A percentile compares a stretch with the other conserved stretches of the same genome.
Conservation (phyloP, 495 filamentous ascomycete genomes). For the Corynascus novoguineensis region DNA sequence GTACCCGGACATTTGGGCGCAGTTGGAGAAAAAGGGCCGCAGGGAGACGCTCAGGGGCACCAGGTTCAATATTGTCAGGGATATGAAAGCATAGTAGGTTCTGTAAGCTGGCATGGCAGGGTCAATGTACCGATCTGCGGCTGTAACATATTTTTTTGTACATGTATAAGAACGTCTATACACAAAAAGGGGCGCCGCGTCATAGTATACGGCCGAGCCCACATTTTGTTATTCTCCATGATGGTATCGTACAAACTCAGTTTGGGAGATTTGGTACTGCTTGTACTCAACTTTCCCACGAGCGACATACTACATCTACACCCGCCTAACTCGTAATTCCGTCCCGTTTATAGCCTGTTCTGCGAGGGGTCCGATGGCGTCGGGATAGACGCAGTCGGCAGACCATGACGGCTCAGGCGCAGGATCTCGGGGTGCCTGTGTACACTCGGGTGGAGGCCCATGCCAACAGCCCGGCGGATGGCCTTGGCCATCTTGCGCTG, state of each 20-base stretch:
- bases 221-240: neutral
- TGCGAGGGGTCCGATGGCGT: neutral
- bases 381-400: neutral
- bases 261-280: neutral
- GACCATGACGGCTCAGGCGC: neutral
- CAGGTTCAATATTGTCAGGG: constrained; percentile 40
- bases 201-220: neutral
- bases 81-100: constrained; percentile 36
- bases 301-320: too few species aligned
- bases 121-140: constrained; percentile 16
- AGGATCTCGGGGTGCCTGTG: constrained; percentile 90
- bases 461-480: constrained; percentile 76
- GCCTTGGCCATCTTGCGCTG: constrained; percentile 91
- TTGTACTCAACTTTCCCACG: neutral
- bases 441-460: constrained; percentile 88
- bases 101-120: neutral
- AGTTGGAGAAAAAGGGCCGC: constrained; percentile 48
- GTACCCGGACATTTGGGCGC: constrained; percentile 63
- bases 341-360: neutral
- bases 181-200: neutral
- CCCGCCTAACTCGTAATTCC: too few species aligned
- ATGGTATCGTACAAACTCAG: neutral
- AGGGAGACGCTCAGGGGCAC: constrained; percentile 35
- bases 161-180: constrained; percentile 3
- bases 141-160: constrained; percentile 15